Percentiles rank a stretch among this genome's conserved stretches.
phyloP scores from a whole-genome alignment of 2,329 filamentous ascomycete genomes.

The Zymoseptoria tritici region DNA sequence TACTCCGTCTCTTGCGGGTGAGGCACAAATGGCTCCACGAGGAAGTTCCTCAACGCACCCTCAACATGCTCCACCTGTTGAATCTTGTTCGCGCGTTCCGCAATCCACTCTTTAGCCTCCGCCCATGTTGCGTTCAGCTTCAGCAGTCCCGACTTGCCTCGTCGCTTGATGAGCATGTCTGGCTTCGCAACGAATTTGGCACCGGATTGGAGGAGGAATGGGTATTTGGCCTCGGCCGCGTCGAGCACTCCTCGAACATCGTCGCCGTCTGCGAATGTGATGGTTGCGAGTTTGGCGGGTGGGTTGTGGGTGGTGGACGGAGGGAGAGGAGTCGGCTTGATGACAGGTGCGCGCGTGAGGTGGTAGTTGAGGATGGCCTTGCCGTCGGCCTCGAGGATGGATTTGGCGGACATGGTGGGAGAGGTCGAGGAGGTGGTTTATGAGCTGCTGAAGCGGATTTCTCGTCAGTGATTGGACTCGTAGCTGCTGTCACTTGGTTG shows the following conservation, averaged over 20 bases:
- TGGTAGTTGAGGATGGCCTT: slow-evolving; percentile 99
- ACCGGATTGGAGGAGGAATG: slow-evolving; percentile 77
- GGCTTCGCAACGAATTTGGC: slow-evolving; percentile 98
- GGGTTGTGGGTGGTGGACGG: slow-evolving; percentile 81
- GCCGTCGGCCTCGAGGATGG: slow-evolving; percentile 97
- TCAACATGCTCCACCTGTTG: slow-evolving; percentile 89
- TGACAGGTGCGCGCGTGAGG: slow-evolving; percentile 91
- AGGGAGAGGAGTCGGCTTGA: slow-evolving; percentile 95
- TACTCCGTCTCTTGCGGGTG: slow-evolving; percentile 95
- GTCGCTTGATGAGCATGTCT: slow-evolving; percentile 98
- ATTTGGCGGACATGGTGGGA: slow-evolving; percentile 80
- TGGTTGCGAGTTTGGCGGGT: slow-evolving; percentile 78
- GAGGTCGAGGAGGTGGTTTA: slow-evolving; percentile 3
- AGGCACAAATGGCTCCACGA: slow-evolving; percentile 97
- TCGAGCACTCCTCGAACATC: slow-evolving; percentile 77
- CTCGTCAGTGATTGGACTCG: slow-evolving; percentile 19
- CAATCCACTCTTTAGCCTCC: slow-evolving; percentile 90
- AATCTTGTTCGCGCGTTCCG: slow-evolving; percentile 80
- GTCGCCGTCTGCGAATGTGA: slow-evolving; percentile 87
- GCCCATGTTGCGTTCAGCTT: slow-evolving; percentile 96
- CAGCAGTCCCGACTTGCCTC: slow-evolving; percentile 96
- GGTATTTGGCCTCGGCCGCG: slow-evolving; percentile 93
- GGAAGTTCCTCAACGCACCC: slow-evolving; percentile 85
- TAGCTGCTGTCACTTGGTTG: background rate
- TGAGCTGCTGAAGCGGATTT: slow-evolving; percentile 1